Percentiles rank a stretch among this genome's conserved stretches.
Conservation (phyloP, 495 filamentous ascomycete species). For the Corynascus novoguineensis region DNA sequence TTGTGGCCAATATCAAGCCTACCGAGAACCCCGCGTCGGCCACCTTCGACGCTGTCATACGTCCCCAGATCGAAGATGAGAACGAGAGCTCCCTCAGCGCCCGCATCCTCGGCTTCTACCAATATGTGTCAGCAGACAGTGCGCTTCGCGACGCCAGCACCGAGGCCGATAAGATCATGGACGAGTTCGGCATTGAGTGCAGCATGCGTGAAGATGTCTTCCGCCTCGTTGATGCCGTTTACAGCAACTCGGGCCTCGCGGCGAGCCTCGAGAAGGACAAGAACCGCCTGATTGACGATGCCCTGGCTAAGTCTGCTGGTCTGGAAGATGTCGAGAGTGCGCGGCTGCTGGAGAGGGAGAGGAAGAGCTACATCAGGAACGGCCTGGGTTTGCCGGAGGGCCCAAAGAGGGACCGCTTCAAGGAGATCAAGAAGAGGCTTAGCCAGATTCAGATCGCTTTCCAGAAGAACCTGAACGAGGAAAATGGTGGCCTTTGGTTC, state of each 20-base stretch:
- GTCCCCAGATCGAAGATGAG: conserved; percentile 63
- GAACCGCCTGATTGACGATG: conserved; percentile 30
- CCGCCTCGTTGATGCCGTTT: conserved; percentile 51
- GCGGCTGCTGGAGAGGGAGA: conserved; percentile 52
- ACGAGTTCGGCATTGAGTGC: conserved; percentile 55
- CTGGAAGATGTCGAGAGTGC: conserved; percentile 45
- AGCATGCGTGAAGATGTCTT: conserved; percentile 59
- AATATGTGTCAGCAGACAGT: conserved; percentile 66
- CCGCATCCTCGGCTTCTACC: conserved; percentile 69
- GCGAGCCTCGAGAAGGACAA: conserved; percentile 34
- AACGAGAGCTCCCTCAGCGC: conserved; percentile 54
- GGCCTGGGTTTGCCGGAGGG: conserved; percentile 51
- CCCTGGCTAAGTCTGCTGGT: conserved; percentile 27
- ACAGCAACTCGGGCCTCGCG: conserved; percentile 39
- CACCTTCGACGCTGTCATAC: conserved; percentile 59
- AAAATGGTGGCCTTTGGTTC: conserved; percentile 57
- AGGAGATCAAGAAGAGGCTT: conserved; percentile 60
- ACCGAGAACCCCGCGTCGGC: conserved; percentile 44
- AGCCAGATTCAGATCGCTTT: conserved; percentile 52
- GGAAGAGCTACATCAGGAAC: conserved; percentile 53
- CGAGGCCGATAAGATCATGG: conserved; percentile 55
- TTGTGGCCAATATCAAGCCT: conserved; percentile 62
- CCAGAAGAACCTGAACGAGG: conserved; percentile 57
- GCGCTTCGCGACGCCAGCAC: conserved; percentile 60
- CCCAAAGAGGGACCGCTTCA: conserved; percentile 54